phyloP scores from a whole-genome alignment of 2,329 filamentous ascomycete species.

The Colletotrichum sp. region DNA sequence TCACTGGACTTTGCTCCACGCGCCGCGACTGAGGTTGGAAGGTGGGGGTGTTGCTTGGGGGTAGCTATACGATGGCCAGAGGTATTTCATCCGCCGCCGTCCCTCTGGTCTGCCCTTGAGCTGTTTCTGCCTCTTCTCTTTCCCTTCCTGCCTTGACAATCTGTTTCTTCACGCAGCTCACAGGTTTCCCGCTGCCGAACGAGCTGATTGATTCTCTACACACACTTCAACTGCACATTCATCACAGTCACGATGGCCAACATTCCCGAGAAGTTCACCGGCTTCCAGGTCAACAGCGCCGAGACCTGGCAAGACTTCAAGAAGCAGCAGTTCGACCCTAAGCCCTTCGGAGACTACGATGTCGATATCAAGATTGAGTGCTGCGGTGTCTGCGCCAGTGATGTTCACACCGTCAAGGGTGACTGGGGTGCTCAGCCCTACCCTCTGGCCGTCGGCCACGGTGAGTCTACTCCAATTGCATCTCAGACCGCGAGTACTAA shows the following conservation, averaged over 20 bases:
- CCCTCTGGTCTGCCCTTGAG: not conserved
- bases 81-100: slow-evolving; percentile 16
- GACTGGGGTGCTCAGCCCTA: slow-evolving; percentile 70
- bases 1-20: not conserved
- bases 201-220: not conserved
- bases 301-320: slow-evolving; percentile 65
- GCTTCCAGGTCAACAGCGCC: slow-evolving; percentile 63
- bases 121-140: not conserved
- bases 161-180: not conserved
- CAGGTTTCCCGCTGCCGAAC: not conserved
- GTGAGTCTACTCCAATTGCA: slow-evolving; percentile 36
- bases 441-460: slow-evolving; percentile 72
- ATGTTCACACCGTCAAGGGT: slow-evolving; percentile 73
- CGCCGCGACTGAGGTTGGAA: slow-evolving; percentile 1
- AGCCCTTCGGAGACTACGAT: slow-evolving; percentile 86
- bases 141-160: not conserved
- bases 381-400: slow-evolving; percentile 78
- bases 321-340: slow-evolving; percentile 80
- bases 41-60: slow-evolving; percentile 5
- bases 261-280: slow-evolving; percentile 64
- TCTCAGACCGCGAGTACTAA: not conserved
- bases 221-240: not conserved
- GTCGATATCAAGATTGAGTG: slow-evolving; percentile 87
- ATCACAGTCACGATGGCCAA: slow-evolving; percentile 43
- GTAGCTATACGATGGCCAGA: slow-evolving; percentile 13